Base-by-base conservation (phyloP, 768 basidiomycete genomes). In the Suillus tomentosus region DNA sequence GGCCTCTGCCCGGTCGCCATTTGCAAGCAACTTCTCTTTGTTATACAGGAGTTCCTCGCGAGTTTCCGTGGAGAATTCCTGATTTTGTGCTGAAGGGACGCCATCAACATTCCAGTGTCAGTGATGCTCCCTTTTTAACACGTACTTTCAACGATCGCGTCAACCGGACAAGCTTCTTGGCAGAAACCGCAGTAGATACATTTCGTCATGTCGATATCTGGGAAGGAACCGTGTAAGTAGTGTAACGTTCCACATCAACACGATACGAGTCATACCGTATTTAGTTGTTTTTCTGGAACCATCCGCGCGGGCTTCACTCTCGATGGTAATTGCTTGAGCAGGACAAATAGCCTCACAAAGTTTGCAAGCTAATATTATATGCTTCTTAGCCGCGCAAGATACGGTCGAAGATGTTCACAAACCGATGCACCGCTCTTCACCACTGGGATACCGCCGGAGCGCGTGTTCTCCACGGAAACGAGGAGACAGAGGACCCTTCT, bases 121-220 rank as follows among this genome's bases (percentile, higher is more conserved):
- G 62, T 34, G 62, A 61, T 51, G 63, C 40, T 53, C 66, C 56
- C 69, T 62, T 60, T 34, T 54, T 31, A 31, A 59, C 48, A 81
- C 94, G 68, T 74, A 96, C 96, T 96, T 82, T 99, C 97, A 62
- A 99, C 97, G 71, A 99, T 99, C 65, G 97, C 97, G 79, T 99
- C 97, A 63, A 99, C 97, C 2, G 97, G 97, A 76, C 97, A 99
- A 37, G 97, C 97, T 80, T 99, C 97, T 79, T 99, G 96, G 78
- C 97, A 99, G 84, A 98, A 99, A 61, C 97, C 97, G 78, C 97
- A 99, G 82, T 99, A 99, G 73, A 99, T 99, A 80, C 97, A 99
- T 84, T 96, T 99, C 65, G 97, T 99, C 97, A 99, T 99, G 77
- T 99, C 97, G 71, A 99, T 95, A 79, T 99, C 94, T 96, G 68